Evolutionary conservation across 2,329 filamentous ascomycete species (phyloP), one percentile per base, ranked within the genome.

Genomic region (Hypomyces perniciosus): DNA sequence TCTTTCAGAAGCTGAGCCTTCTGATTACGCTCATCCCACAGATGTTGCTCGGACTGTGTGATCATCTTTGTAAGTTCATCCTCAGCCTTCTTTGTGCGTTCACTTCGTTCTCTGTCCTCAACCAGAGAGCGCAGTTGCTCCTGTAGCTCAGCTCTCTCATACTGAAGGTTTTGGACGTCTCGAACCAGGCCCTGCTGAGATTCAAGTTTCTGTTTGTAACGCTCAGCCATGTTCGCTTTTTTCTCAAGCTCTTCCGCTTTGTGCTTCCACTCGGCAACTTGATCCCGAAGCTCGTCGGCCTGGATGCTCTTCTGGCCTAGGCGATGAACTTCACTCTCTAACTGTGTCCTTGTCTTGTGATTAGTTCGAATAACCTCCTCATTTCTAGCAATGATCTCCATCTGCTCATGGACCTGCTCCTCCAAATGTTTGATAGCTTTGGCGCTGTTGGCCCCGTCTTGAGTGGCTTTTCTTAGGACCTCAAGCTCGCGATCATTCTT

Each of bases 321-420:
- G 38, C 67, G 66, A 46, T 70, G 65, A 34, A 81, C 72, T 55
- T 83, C 78, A 53, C 70, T 71, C 51, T 86, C 79, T 8, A 85
- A 68, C 58, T 87, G 79, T 20, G 78, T 76, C 48, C 62, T 65
- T 8, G 57, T 56, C 50, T 62, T 63, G 41, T 67, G 62, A 50
- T 68, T 62, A 27, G 59, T 63, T 8, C 68, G 65, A 44, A 71
- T 70, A n/a, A 54, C 58, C 64, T 91, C 87, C 58, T 89, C 80
- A 27, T 75, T 78, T 33, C 63, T 62, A 37, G 83, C 81, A 61
- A 91, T 90, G 45, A 89, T 73, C 52, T 85, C 77, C 64, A 88
- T 84, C 60, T 86, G 83, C 59, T 89, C 81, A 38, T 79, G 78
- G 27, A 85, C 71, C 57, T 78, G 77, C 40, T 71, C 69, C 57